Evolutionary conservation across 176 grass and related monocot species (phyloP), one percentile per base, ranked within the genome.

Genomic region (Thinopyrum elongatum): DNA sequence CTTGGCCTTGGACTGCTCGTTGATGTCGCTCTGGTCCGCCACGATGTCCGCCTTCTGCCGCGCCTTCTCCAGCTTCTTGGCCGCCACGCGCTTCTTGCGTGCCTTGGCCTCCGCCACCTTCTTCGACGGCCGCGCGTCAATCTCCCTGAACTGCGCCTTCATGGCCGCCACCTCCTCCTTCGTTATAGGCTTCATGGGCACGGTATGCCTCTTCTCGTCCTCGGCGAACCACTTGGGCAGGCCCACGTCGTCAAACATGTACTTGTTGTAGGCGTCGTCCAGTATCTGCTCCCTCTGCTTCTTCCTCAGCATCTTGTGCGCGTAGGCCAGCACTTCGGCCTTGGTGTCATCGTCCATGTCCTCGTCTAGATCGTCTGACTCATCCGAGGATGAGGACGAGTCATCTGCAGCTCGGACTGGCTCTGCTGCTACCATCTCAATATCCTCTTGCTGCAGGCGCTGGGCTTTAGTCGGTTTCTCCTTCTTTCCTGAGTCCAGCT

Each of bases 231-330:
- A 99, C 41, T 74, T 88, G 10, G 97, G 97, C 28, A 99, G 79
- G 34, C 97, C 94, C 83, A 90, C 85, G 3, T 96, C 97, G 11
- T 99, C 92, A 27, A 99, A 96, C 92, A 96, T 93, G 87, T 99
- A 90, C 85, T 84, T 99, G 76, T 95, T 92, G 81, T 96, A 99
- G 65, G 92, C 90, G 51, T 96, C 94, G 49, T 99, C 97, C 23
- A 99, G 92, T 49, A 99, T 96, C 75, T 96, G 92, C 76, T 99
- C 97, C 71, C 97, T 91, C 67, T 94, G 90, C 82, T 99, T 99
- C 92, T 99, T 99, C 83, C 94, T 93, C 84, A 96, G 11, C 97
- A 99, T 99, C 61, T 99, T 96, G 71, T 94, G 95, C 8, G 97
- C 97, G 27, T 96, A 96, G 27, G 97, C 94, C 77, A 98, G 86